These are phyloP conservation scores for Salvia rosmarinus DNA, from an alignment of 257 asterid species.

Conservation along the genomic window DNA sequence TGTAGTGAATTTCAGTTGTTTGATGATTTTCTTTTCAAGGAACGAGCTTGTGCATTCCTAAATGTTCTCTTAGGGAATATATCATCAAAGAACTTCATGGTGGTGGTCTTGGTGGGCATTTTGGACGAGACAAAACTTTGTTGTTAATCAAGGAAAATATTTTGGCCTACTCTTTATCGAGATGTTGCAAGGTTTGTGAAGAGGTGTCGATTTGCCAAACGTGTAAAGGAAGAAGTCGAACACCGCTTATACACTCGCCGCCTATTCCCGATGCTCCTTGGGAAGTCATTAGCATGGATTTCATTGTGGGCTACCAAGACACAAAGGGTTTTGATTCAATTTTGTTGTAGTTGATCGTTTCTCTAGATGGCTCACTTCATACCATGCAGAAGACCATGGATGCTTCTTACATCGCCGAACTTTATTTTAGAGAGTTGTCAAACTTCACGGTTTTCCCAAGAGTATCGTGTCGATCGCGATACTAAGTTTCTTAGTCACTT, in stretches of 20 bases:
- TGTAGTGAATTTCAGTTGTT: not conserved
- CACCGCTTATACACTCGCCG: not conserved
- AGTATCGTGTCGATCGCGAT: no score
- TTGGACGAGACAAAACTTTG: not conserved
- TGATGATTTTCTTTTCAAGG: conserved; percentile 16
- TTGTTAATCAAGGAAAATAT: not conserved
- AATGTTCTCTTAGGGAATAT: not conserved
- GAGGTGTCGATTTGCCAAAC: conserved; percentile 2
- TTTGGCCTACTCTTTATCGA: not conserved
- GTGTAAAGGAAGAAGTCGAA: not conserved
- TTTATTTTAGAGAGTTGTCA: not conserved
- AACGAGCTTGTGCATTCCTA: not conserved
- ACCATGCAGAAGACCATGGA: not conserved
- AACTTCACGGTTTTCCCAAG: not conserved
- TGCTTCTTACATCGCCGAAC: not conserved
- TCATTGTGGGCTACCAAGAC: not conserved
- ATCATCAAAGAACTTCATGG: conserved; percentile 1
- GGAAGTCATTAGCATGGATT: not conserved
- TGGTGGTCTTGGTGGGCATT: conserved; percentile 10
- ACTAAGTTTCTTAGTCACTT: not conserved
- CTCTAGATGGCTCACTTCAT: not conserved
- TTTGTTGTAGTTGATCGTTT: not conserved
- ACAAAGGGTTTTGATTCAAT: not conserved
- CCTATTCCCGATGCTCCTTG: not conserved
- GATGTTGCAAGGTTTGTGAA: not conserved